Evolutionary conservation across 306 rosid species (phyloP), one percentile per base, ranked within the genome.

Genomic region (Gynostemma pentaphyllum): DNA sequence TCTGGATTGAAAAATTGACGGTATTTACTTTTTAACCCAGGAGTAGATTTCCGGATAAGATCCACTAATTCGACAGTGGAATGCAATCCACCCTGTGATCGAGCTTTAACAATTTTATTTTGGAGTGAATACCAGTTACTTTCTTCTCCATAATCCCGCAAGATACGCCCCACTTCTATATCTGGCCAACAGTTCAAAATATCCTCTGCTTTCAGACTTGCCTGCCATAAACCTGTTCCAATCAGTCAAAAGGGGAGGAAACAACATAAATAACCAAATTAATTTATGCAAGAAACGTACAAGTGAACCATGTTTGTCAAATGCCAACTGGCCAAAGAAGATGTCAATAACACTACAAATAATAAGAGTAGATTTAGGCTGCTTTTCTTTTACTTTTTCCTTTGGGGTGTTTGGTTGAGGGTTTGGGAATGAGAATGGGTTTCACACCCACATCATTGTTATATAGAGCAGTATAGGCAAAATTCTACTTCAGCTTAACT

Each of bases 221-320:
- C 99, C 99, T 94, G 99, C 73, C 90, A 88, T 41, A 80, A 78
- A 82, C 96, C 96, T 91, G 96, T 78, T 70, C 80, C 80, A 77
- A 87, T 88, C 95, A 83, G 90, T 83, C 74, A 77, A 75, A 80
- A 71, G 49, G 77, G 57, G 45, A n/a, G n/a, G 10, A 57, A 36
- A 2, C 46, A 0, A 21, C 47, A 59, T 23, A 21, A 39, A 39
- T 60, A 14, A 40, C 23, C 22, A 22, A 60, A 16, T 40, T 0
- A 60, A 37, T 23, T 23, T 60, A 18, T 11, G 12, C 32, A 23
- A 0, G 21, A 13, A 22, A 60, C 49, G 7, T 59, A 13, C 0
- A 5, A 21, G 37, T 39, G 11, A 51, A 30, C 59, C 59, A 5
- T 24, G 3, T 52, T 27, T 26, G 23, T 51, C 45, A n/a, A n/a